A percentile compares a stretch with the other conserved stretches of the same genome.
Evolutionary conservation across 2,329 filamentous ascomycete species (phyloP).

Genomic region (Esteya vermicola): DNA sequence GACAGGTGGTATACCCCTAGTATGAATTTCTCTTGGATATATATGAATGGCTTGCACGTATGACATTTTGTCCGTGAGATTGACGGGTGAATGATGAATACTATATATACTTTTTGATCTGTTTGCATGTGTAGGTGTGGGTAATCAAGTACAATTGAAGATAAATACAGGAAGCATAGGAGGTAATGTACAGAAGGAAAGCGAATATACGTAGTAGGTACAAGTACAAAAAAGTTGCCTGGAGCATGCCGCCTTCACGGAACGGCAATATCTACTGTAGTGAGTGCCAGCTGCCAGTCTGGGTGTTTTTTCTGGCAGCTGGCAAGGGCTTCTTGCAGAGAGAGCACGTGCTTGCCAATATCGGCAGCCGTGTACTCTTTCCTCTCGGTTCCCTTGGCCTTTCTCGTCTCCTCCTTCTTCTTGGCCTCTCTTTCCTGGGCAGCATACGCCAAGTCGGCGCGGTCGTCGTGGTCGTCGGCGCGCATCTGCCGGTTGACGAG

Average conservation of each 20-base stretch:
- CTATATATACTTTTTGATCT: too few species aligned
- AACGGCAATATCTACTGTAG: neutral
- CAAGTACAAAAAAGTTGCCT: too few species aligned
- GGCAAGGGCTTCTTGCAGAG: slow-evolving; percentile 7
- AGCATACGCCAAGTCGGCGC: slow-evolving; percentile 5
- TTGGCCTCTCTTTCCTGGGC: too few species aligned
- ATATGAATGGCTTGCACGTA: neutral
- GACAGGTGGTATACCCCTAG: slow-evolving; percentile 9
- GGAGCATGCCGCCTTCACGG: too few species aligned
- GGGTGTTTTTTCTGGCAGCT: slow-evolving; percentile 11
- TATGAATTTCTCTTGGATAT: slow-evolving; percentile 8
- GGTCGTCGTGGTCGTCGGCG: slow-evolving; percentile 9
- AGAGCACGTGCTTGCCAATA: slow-evolving; percentile 10
- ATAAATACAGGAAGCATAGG: too few species aligned
- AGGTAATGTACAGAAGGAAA: too few species aligned
- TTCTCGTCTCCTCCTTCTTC: neutral
- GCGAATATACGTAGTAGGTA: too few species aligned
- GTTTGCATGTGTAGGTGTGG: too few species aligned
- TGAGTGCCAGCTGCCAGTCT: slow-evolving; percentile 7
- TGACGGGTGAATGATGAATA: too few species aligned
- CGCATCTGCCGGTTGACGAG: slow-evolving; percentile 13
- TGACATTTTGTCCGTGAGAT: too few species aligned
- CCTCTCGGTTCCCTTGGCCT: neutral
- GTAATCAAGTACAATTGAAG: too few species aligned
- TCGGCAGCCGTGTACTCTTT: slow-evolving; percentile 9